Evolutionary conservation across 192 early-diverging fungal genomes (phyloP).

Genomic region (Gryganskiella cystojenkinii): DNA sequence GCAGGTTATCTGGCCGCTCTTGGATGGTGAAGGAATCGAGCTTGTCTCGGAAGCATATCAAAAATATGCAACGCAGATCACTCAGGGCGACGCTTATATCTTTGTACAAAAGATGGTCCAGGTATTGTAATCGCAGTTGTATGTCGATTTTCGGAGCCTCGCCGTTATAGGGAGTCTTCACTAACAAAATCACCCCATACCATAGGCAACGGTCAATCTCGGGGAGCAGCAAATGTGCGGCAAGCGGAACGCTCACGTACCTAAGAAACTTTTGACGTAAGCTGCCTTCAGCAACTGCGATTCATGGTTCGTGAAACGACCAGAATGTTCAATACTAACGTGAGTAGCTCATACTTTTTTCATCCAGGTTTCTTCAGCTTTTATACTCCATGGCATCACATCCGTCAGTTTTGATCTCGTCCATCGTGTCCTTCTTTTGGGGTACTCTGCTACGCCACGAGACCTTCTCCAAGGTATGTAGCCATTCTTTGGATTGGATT

Average conservation of each 20-base stretch:
- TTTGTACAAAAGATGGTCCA: conserved; percentile 45
- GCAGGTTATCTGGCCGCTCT: conserved; percentile 49
- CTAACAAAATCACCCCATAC: not conserved
- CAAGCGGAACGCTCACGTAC: conserved; percentile 30
- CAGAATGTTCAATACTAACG: not conserved
- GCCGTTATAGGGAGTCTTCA: no score
- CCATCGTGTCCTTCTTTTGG: conserved; percentile 39
- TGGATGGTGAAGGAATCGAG: conserved; percentile 43
- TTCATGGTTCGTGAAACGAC: not conserved
- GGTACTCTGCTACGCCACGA: conserved; percentile 36
- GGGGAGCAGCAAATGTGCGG: conserved; percentile 48
- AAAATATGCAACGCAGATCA: conserved; percentile 10
- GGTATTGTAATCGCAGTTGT: no score
- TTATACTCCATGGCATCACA: conserved; percentile 44
- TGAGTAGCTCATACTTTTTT: not conserved
- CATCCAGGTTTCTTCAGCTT: conserved; percentile 26
- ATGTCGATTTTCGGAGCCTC: no score
- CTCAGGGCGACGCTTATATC: conserved; percentile 33
- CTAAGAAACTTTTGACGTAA: conserved; percentile 26
- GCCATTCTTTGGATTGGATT: no score
- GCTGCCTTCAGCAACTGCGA: not conserved
- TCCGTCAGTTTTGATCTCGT: conserved; percentile 39
- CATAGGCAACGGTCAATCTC: conserved; percentile 41
- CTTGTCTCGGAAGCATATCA: conserved; percentile 44
- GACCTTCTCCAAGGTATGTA: conserved; percentile 38